Base-by-base conservation (phyloP, 352 stramenopile species). In the Detonula confervacea region DNA sequence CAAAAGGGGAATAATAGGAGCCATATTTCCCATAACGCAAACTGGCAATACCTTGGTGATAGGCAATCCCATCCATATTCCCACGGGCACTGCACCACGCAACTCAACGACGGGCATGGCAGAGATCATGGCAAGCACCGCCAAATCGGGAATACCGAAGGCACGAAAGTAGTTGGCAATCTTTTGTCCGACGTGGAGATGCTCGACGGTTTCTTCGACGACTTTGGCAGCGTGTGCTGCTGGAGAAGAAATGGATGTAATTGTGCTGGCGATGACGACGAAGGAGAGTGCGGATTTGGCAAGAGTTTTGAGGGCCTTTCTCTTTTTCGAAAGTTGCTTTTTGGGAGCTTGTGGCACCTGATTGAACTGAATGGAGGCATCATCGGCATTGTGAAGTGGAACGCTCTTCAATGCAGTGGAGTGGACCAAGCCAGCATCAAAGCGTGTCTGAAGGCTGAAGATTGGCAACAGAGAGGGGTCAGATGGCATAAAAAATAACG, bases 81-180 rank as follows among this genome's bases (percentile, higher is more conserved):
- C 92, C 22, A 96, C 92, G 8, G 92, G 92, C 25, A 96, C 81
- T 5, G 91, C 92, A 46, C 92, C 92, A 54, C 92, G 80, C 14
- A 96, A 77, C 77, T 96, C 92, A 0, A 96, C 86, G 33, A 96
- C 89, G 16, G 92, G 92, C 75, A 96, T 83, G 25, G 92, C 92
- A 1, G 91, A 95, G 62, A 96, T 96, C 7, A 92, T 80, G 37
- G 88, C 87, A 33, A 96, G 77, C 11, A 94, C 86, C n/a, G 84
- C 91, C 44, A 91, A 82, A 81, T 94, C 89, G 1, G 92, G 92
- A 46, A 95, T 72, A 27, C 86, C 83, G 81, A 93, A 91, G 7
- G 69, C 70, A 55, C 87, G 81, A 71, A 93, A 91, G 56, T 86
- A 93, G 47, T 91, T 91, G 18, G 88, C 85, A 63, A 93, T 80